A percentile compares a stretch with the other conserved stretches of the same genome.
These are phyloP conservation scores for Marasmius sp. DNA, from an alignment of 1,284 basidiomycete species.

Conservation along the genomic window DNA sequence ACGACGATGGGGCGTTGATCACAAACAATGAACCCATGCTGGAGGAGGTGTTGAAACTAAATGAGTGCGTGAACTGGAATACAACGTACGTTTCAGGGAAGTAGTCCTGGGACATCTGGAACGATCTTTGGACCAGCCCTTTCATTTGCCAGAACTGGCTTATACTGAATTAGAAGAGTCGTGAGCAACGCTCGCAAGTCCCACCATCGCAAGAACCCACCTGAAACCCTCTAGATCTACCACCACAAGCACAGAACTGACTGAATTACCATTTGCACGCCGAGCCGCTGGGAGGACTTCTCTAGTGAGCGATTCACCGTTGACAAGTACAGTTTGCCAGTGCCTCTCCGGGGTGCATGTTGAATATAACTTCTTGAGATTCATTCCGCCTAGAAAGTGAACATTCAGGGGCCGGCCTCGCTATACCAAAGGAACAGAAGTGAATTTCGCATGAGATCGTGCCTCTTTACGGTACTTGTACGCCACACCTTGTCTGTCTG, in stretches of 20 bases:
- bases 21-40: conserved; percentile 71
- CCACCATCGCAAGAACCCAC: conserved; percentile 31
- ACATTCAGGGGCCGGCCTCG: conserved; percentile 70
- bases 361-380: conserved; percentile 61
- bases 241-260: conserved; percentile 59
- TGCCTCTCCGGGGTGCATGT: conserved; percentile 59
- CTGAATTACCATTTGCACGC: conserved; percentile 45
- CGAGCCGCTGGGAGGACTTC: conserved; percentile 69
- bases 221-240: conserved; percentile 69
- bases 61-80: neutral
- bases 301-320: conserved; percentile 57
- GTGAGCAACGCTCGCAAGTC: neutral
- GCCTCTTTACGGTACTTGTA: too few species aligned
- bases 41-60: neutral
- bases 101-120: conserved; percentile 75
- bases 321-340: conserved; percentile 63
- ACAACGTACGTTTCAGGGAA: conserved; percentile 67
- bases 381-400: conserved; percentile 58
- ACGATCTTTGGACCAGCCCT: conserved; percentile 52
- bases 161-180: conserved; percentile 36
- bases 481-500: conserved; percentile 59
- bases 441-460: neutral
- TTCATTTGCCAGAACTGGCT: conserved; percentile 76
- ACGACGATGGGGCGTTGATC: conserved; percentile 69
- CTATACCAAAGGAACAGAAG: conserved; percentile 30